These are phyloP conservation scores for Daldinia vernicosa DNA, from an alignment of 495 filamentous ascomycete genomes.

Conservation along the genomic window DNA sequence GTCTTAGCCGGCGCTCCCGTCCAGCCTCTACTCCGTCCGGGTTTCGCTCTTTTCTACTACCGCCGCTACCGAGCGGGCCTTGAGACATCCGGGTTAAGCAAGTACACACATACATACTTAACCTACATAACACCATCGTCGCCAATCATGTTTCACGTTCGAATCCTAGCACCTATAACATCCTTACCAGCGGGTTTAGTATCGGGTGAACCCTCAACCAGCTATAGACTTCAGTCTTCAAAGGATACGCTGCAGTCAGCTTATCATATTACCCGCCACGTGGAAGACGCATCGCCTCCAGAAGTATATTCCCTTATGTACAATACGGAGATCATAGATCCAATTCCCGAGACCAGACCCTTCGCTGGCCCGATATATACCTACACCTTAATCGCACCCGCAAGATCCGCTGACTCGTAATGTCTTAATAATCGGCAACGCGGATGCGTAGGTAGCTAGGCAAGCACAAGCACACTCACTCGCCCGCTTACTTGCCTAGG, in stretches of 20 bases:
- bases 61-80: slow-evolving; percentile 3
- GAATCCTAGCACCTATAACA: slow-evolving; percentile 13
- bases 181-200: neutral
- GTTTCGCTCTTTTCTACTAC: slow-evolving; percentile 6
- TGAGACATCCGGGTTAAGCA: slow-evolving; percentile 3
- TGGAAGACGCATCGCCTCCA: slow-evolving; percentile 29
- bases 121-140: neutral
- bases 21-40: neutral
- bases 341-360: neutral
- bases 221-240: neutral
- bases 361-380: neutral
- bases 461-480: neutral
- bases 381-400: neutral
- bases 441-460: neutral
- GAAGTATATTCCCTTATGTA: neutral
- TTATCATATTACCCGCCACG: slow-evolving; percentile 29
- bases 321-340: neutral
- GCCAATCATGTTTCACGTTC: slow-evolving; percentile 1
- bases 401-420: neutral
- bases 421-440: neutral
- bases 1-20: neutral
- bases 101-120: neutral
- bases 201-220: neutral
- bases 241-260: slow-evolving; percentile 31
- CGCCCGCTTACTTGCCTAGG: neutral